Evolutionary conservation across 1,284 basidiomycete species (phyloP), one percentile per base, ranked within the genome.

Genomic region (Melanopsichium pennsylvanicum): DNA sequence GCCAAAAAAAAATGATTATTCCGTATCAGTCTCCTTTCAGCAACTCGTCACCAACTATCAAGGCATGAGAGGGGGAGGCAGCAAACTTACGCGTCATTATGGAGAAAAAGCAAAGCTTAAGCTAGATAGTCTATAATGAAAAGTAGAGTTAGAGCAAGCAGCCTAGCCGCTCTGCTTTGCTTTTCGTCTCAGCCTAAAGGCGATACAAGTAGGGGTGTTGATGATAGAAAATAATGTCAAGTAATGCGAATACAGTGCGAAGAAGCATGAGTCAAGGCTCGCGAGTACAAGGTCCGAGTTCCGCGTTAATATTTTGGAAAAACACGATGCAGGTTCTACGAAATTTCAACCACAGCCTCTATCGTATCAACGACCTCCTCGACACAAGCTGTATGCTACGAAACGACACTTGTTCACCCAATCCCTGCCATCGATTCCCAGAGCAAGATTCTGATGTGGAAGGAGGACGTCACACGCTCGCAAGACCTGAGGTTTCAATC

Each of bases 81-180:
- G 10, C 18, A 2, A 23, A 44, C 43, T 23, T 25, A 45, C 43
- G 43, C 6, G 43, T 45, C 43, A 45, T 45, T 22, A 18, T 29
- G 27, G n/a, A n/a, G n/a, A n/a, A n/a, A n/a, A n/a, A n/a, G n/a
- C n/a, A n/a, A n/a, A n/a, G n/a, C n/a, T n/a, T n/a, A n/a, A n/a
- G n/a, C n/a, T n/a, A n/a, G n/a, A n/a, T n/a, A n/a, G n/a, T n/a
- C n/a, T n/a, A n/a, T n/a, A n/a, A n/a, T 29, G 27, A 13, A 29
- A 29, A 7, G 7, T 29, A 7, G 27, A 29, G 27, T 29, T 29
- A 29, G 27, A 21, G 27, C 34, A 18, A 8, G 16, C 34, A 36
- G 34, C 34, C 34, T 10, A 19, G 18, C 37, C 22, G 23, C 12
- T 39, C 9, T 39, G 23, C 37, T 26, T 23, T 26, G 23, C 13